Evolutionary conservation across 208 protist species (phyloP).

Genomic region (Acanthamoeba castellanii): DNA sequence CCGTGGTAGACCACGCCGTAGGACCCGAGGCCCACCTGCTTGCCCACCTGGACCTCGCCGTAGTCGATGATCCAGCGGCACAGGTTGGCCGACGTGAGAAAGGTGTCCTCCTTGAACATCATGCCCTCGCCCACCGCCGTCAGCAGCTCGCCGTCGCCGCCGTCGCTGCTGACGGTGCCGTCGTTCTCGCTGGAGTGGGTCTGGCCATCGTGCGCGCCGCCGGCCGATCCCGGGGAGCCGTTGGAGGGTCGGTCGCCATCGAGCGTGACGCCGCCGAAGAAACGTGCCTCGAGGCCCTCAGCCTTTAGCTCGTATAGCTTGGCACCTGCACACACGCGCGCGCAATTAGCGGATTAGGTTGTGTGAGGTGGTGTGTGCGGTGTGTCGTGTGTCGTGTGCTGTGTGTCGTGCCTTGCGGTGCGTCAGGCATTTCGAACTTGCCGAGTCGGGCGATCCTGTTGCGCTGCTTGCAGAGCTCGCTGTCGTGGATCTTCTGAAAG

Average conservation of each 20-base stretch:
- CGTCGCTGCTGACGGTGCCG: not conserved
- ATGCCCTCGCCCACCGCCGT: constrained; percentile 16
- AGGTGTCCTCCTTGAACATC: constrained; percentile 56
- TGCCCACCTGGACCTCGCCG: constrained; percentile 22
- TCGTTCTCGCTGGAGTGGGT: not conserved
- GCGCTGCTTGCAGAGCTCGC: not conserved
- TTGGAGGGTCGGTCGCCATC: too few species aligned
- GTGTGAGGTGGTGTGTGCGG: too few species aligned
- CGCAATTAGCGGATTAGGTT: too few species aligned
- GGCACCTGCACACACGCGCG: not conserved
- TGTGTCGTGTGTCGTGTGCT: too few species aligned
- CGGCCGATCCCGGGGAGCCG: not conserved
- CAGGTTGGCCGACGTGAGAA: constrained; percentile 43
- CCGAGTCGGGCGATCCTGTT: not conserved
- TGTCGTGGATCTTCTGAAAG: not conserved
- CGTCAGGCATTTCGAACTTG: constrained; percentile 55
- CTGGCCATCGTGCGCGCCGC: not conserved
- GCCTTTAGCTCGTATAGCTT: not conserved
- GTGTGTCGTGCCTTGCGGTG: not conserved
- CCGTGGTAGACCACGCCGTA: constrained; percentile 46
- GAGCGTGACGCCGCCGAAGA: not conserved
- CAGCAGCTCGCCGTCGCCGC: not conserved
- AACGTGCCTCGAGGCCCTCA: not conserved
- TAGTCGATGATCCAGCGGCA: constrained; percentile 40
- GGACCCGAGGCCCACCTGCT: constrained; percentile 32